phyloP scores from a whole-genome alignment of 1,139 yeast species.

The Blastobotrys petasosporus region DNA sequence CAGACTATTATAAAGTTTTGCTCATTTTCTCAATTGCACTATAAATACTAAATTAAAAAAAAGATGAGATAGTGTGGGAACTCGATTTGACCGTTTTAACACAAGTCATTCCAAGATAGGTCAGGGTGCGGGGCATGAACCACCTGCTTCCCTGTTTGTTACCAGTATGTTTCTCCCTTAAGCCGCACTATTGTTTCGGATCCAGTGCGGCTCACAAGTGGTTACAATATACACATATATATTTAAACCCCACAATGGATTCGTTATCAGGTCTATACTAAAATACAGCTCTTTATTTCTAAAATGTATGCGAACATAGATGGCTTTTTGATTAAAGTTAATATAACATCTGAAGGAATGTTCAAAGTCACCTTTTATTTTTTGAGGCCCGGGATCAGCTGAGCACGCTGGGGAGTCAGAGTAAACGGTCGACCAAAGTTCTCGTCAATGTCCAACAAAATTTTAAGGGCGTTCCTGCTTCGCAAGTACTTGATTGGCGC shows the following conservation, averaged over 20 bases:
- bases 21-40: background rate
- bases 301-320: background rate
- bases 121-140: too few relatives aligned
- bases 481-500: slow-evolving; percentile 37
- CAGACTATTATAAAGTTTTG: background rate
- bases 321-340: background rate
- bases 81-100: too few relatives aligned
- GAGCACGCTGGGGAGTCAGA: slow-evolving; percentile 28
- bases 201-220: background rate
- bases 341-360: background rate
- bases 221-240: too few relatives aligned
- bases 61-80: too few relatives aligned
- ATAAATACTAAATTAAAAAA: background rate
- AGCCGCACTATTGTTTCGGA: background rate
- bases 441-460: slow-evolving; percentile 41
- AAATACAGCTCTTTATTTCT: background rate
- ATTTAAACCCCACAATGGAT: too few relatives aligned
- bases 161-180: too few relatives aligned
- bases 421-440: slow-evolving; percentile 40
- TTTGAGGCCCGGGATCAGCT: slow-evolving; percentile 27
- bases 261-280: too few relatives aligned
- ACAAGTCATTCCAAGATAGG: too few relatives aligned
- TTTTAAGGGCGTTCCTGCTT: slow-evolving; percentile 40
- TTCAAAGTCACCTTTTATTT: background rate
- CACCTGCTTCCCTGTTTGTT: too few relatives aligned